Percentiles rank a stretch among this genome's conserved stretches.
These are phyloP conservation scores for Diaporthe helianthi DNA, from an alignment of 2,329 filamentous ascomycete species.

Conservation along the genomic window DNA sequence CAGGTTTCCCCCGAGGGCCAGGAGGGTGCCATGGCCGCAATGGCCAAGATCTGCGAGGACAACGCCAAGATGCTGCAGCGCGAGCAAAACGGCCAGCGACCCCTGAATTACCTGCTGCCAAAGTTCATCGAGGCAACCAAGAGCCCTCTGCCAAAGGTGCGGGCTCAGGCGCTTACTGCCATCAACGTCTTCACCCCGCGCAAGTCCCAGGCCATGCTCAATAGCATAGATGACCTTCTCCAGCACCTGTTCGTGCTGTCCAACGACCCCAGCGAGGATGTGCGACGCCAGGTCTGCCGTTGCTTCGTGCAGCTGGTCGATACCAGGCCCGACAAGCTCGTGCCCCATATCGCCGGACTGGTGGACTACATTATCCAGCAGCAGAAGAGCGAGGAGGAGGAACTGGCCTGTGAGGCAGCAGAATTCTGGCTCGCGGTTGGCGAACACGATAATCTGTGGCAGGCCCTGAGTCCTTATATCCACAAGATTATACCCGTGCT, in stretches of 20 bases:
- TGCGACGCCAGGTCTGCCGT: conserved; percentile 91
- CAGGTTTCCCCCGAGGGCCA: conserved; percentile 75
- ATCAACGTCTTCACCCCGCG: conserved; percentile 93
- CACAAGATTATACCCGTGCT: conserved; percentile 87
- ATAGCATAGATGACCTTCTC: conserved; percentile 81
- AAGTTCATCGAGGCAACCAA: conserved; percentile 88
- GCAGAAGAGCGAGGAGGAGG: conserved; percentile 85
- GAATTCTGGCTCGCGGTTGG: conserved; percentile 97
- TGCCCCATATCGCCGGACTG: conserved; percentile 84
- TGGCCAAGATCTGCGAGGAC: conserved; percentile 97
- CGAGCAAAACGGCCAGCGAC: conserved; percentile 87
- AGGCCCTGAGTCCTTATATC: conserved; percentile 78
- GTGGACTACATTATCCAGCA: conserved; percentile 94
- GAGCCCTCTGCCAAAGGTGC: conserved; percentile 77
- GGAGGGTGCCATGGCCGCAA: conserved; percentile 91
- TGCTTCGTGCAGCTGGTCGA: conserved; percentile 93
- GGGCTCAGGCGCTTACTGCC: conserved; percentile 78
- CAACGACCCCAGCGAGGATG: conserved; percentile 77
- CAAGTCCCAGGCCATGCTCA: conserved; percentile 81
- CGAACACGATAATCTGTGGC: conserved; percentile 82
- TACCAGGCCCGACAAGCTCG: conserved; percentile 85
- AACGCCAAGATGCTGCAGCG: conserved; percentile 86
- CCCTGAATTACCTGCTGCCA: conserved; percentile 86
- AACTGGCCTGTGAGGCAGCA: conserved; percentile 90
- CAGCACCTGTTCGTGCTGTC: conserved; percentile 84